Conservation (phyloP, 2,329 filamentous ascomycete species). For the Epichloe scottii region DNA sequence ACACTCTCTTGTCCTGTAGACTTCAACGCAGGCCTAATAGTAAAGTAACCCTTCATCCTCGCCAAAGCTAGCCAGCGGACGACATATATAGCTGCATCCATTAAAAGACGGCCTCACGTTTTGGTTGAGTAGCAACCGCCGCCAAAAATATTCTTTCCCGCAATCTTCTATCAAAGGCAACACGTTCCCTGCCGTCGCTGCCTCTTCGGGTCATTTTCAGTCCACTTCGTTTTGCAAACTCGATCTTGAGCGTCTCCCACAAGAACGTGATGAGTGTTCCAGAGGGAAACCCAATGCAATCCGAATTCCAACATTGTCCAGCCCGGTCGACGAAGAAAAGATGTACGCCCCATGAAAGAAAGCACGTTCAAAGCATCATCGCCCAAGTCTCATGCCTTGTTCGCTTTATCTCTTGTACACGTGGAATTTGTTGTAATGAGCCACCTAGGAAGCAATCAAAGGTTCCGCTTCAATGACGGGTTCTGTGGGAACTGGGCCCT, state of each 20-base stretch:
- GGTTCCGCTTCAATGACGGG: slow-evolving; percentile 17
- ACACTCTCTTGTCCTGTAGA: neutral
- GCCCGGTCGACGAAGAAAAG: slow-evolving; percentile 13
- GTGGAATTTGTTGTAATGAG: slow-evolving; percentile 14
- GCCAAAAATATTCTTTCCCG: neutral
- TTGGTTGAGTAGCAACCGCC: neutral
- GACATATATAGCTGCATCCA: slow-evolving; percentile 2
- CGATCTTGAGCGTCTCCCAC: neutral
- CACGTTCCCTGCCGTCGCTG: neutral
- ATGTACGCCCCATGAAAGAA: slow-evolving; percentile 17
- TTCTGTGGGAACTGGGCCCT: slow-evolving; percentile 13
- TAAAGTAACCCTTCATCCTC: neutral
- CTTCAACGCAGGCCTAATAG: neutral
- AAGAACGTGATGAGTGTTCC: slow-evolving; percentile 12
- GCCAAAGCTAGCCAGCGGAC: neutral
- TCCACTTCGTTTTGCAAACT: slow-evolving; percentile 9
- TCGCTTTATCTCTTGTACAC: slow-evolving; percentile 14
- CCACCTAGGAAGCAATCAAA: slow-evolving; percentile 18
- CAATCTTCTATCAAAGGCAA: neutral
- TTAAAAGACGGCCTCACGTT: slow-evolving; percentile 2
- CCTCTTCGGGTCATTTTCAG: slow-evolving; percentile 6
- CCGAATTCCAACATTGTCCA: slow-evolving; percentile 14
- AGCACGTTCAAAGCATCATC: slow-evolving; percentile 13
- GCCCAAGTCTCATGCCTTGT: slow-evolving; percentile 14
- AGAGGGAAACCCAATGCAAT: slow-evolving; percentile 10